Base-by-base conservation (phyloP, 2,329 filamentous ascomycete genomes). In the Elsinoe australis region DNA sequence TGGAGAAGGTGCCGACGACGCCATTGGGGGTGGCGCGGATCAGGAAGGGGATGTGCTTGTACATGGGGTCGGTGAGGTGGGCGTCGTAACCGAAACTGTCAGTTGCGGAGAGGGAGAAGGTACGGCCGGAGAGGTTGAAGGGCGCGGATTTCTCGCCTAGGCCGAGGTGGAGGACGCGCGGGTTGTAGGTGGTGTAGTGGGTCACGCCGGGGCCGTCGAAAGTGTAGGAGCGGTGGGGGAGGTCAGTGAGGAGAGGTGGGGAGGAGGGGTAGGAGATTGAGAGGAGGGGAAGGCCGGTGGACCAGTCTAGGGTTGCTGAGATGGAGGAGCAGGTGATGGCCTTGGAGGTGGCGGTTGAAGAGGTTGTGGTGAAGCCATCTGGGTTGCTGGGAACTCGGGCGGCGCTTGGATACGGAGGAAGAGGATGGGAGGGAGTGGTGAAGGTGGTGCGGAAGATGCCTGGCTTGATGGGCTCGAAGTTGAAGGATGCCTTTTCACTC, bases 61-160 rank as follows among this genome's bases (percentile, higher is more conserved):
- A 87, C 47, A 86, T 68, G 0, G 83, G 83, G 60, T 87, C 82
- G 2, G 81, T 83, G 7, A 74, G 74, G 59, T 85, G 79, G 3
- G 79, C 75, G 55, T 87, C 82, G 58, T 87, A 86, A 2, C 83
- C 81, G 55, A 87, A 87, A 29, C 76, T 82, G 61, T 87, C 83
- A 0, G 80, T 85, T 2, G 80, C 81, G 0, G 80, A 79, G 10
- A 87, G 68, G 19, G 74, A 72, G 60, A 86, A 87, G 19, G 76
- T 71, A 0, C 83, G 73, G 24, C 79, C 80, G 0, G 74, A 79
- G 1, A 87, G 70, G 56, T 87, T 78, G 80, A 87, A 85, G 0
- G 83, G 83, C 0, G 81, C 82, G 4, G 79, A 71, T 60, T 86
- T 86, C 60, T 87, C 83, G 3, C 83, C 83, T 0, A 87, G 69